Conservation (phyloP, 352 stramenopile species). For the Pythium sukuiense region DNA sequence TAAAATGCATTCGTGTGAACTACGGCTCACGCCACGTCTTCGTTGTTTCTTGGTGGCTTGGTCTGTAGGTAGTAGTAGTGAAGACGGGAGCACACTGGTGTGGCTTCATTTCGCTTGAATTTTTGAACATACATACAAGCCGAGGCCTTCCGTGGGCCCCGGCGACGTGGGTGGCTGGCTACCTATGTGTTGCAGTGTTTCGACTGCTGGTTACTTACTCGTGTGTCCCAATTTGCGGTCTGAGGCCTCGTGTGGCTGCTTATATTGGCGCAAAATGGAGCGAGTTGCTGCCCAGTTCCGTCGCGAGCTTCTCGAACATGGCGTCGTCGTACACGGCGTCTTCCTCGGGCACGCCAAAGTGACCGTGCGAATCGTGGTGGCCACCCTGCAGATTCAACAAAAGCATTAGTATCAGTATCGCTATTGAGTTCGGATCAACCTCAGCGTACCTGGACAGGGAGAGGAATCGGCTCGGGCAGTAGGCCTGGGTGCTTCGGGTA, state of each 20-base stretch:
- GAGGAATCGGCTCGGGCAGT: slow-evolving; percentile 34
- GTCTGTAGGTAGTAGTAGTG: not conserved
- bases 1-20: slow-evolving; percentile 7
- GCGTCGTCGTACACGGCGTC: slow-evolving; percentile 41
- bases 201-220: too few species aligned
- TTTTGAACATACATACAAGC: not conserved
- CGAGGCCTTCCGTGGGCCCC: not conserved
- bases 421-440: too few species aligned
- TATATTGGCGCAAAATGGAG: slow-evolving; percentile 46
- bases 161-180: not conserved
- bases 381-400: slow-evolving; percentile 22
- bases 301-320: slow-evolving; percentile 47
- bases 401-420: not conserved
- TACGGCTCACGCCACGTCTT: too few species aligned
- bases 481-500: slow-evolving; percentile 38
- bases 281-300: slow-evolving; percentile 39
- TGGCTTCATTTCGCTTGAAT: not conserved
- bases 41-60: too few species aligned
- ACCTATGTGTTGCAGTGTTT: not conserved
- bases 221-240: not conserved
- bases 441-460: slow-evolving; percentile 16
- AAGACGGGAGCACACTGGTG: not conserved
- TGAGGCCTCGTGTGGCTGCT: slow-evolving; percentile 6
- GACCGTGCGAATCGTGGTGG: slow-evolving; percentile 30
- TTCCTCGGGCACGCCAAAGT: slow-evolving; percentile 31